Base-by-base conservation (phyloP, 257 asterid genomes). In the Nemophila menziesii region DNA sequence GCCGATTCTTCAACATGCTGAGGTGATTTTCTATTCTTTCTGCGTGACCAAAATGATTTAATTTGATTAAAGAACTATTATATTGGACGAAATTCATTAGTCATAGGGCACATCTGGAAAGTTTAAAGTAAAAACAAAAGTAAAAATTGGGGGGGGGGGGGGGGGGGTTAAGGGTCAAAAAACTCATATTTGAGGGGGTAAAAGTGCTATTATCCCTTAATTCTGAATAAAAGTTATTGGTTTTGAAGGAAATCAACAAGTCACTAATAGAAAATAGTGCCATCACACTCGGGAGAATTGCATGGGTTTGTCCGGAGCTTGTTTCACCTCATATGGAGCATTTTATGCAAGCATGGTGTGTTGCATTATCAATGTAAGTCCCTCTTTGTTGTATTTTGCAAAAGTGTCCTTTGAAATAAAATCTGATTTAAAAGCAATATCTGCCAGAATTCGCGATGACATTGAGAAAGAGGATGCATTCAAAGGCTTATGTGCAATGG, bases 391-490 rank as follows among this genome's bases (percentile, higher is more conserved):
- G 4, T 24, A 4, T 24, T 24, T 9, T 9, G 6, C 33, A 24
- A 9, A 4, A 9, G 9, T 9, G 4, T 24, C 33, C 33, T 24
- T 9, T 24, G n/a, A n/a, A n/a, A n/a, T n/a, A n/a, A n/a, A n/a
- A 9, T 24, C 36, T 43, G 22, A 40, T 43, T 15, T 7, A 19
- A 22, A 22, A 29, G 11, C 29, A 17, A 21, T 49, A 34, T 29
- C 54, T 64, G 44, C 39, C 72, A 89, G 97, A 90, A 89, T 89
- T 56, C 93, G 97, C 33, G 97, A 89, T 68, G 95, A 84, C 66
- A 66, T 80, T 51, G 97, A 89, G 77, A 89, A 89, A 57, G 97
- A 89, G 71, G 97, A 89, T 27, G 95, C 97, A 45, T 89, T 89
- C 69, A 66, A 82, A 55, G 97, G 97, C 55, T 76, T 89, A 69